Evolutionary conservation across 768 basidiomycete genomes (phyloP).

Genomic region (Boletus bicolor): DNA sequence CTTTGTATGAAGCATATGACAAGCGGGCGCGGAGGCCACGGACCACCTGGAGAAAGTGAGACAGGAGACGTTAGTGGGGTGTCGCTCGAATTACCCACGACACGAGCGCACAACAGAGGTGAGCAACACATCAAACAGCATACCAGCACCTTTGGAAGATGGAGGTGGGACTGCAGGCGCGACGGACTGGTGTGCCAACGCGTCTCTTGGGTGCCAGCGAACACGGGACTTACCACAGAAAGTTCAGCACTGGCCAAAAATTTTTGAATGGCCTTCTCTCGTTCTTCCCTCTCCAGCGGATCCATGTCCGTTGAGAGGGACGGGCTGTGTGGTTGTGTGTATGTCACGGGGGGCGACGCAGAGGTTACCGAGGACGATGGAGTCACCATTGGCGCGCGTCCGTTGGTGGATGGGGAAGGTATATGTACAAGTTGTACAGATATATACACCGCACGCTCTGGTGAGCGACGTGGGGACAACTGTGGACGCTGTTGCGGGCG

Average conservation of each 20-base stretch:
- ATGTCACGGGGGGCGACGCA: constrained; percentile 71
- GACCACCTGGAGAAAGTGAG: constrained; percentile 56
- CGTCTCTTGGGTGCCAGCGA: constrained; percentile 39
- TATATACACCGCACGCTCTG: constrained; percentile 15
- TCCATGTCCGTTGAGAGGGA: constrained; percentile 41
- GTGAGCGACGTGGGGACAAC: constrained; percentile 3
- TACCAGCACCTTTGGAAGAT: constrained; percentile 2
- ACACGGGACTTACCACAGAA: constrained; percentile 62
- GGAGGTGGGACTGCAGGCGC: constrained; percentile 17
- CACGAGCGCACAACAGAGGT: constrained; percentile 4
- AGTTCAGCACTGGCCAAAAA: constrained; percentile 77
- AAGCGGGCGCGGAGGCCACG: constrained; percentile 77
- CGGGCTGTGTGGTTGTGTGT: constrained; percentile 45
- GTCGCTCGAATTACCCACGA: constrained; percentile 7
- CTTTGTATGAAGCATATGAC: constrained; percentile 83
- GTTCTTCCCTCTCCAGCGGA: constrained; percentile 51
- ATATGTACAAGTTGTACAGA: constrained; percentile 18
- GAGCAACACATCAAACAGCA: background rate
- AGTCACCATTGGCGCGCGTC: constrained; percentile 61
- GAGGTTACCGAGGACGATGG: constrained; percentile 81
- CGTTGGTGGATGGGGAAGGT: background rate
- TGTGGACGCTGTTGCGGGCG: constrained; percentile 33
- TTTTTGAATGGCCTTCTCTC: constrained; percentile 68
- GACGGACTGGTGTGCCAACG: constrained; percentile 37
- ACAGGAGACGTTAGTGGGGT: constrained; percentile 29